Evolutionary conservation across 1,284 basidiomycete genomes (phyloP).

Genomic region (Heimioporus retisporus): DNA sequence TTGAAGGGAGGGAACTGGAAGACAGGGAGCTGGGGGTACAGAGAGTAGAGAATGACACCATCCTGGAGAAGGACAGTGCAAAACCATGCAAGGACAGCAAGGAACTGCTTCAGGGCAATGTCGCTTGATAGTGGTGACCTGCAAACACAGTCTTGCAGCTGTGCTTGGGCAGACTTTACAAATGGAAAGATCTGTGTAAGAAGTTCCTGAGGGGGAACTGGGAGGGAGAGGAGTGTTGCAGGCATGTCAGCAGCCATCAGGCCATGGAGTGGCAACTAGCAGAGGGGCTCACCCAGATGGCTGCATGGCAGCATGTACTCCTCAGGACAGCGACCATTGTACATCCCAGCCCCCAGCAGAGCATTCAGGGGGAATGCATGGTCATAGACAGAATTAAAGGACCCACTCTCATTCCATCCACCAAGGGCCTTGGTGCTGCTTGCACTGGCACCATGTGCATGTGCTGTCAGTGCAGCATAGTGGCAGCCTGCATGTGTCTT

Average conservation of each 20-base stretch:
- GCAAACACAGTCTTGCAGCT: too few relatives aligned
- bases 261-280: too few relatives aligned
- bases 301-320: too few relatives aligned
- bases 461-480: constrained; percentile 7
- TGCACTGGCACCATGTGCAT: constrained; percentile 1
- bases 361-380: constrained; percentile 2
- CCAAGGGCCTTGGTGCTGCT: constrained; percentile 13
- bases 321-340: not conserved
- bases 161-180: too few relatives aligned
- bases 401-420: constrained; percentile 18
- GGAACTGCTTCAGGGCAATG: too few relatives aligned
- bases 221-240: too few relatives aligned
- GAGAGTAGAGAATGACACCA: constrained; percentile 31
- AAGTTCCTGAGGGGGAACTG: too few relatives aligned
- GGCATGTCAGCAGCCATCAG: too few relatives aligned
- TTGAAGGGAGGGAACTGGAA: constrained; percentile 33
- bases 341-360: not conserved
- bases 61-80: constrained; percentile 24
- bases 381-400: constrained; percentile 15
- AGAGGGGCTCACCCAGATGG: too few relatives aligned
- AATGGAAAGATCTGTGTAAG: too few relatives aligned
- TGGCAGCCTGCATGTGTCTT: constrained; percentile 12
- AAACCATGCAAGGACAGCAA: too few relatives aligned
- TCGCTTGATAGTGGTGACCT: too few relatives aligned
- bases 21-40: constrained; percentile 25